Conservation (phyloP, 768 basidiomycete species). For the Amanita rubescens region DNA sequence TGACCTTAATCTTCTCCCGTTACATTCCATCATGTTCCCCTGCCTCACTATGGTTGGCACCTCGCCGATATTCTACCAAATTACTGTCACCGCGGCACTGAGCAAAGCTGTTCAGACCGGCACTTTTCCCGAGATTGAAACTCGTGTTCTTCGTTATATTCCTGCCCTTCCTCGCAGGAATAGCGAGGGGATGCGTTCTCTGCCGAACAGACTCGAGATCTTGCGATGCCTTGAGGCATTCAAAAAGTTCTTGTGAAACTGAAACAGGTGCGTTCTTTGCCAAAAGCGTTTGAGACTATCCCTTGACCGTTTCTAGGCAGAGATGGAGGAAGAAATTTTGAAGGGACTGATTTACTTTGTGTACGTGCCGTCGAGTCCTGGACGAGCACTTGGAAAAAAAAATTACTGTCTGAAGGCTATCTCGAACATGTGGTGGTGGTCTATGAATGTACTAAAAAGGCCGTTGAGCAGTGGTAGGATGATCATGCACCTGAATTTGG, state of each 20-base stretch:
- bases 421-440: too few relatives aligned
- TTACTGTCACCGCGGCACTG: constrained; percentile 16
- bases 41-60: constrained; percentile 17
- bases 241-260: constrained; percentile 13
- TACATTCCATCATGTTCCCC: constrained; percentile 13
- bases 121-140: constrained; percentile 13
- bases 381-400: too few relatives aligned
- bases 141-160: constrained; percentile 16
- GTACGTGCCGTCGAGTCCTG: too few relatives aligned
- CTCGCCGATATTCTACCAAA: constrained; percentile 19
- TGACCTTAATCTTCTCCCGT: constrained; percentile 12
- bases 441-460: too few relatives aligned
- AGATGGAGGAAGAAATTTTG: too few relatives aligned
- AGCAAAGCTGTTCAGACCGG: constrained; percentile 15
- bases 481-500: too few relatives aligned
- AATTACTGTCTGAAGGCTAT: too few relatives aligned
- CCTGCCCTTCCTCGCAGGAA: constrained; percentile 14
- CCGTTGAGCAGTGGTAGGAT: too few relatives aligned
- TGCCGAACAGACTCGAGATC: constrained; percentile 18
- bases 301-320: too few relatives aligned
- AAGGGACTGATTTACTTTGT: too few relatives aligned
- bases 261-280: neutral
- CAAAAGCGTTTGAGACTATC: too few relatives aligned
- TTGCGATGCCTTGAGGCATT: constrained; percentile 20
- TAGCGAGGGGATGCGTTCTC: constrained; percentile 17